Conservation (phyloP, 306 rosid genomes). For the Vigna unguiculata region DNA sequence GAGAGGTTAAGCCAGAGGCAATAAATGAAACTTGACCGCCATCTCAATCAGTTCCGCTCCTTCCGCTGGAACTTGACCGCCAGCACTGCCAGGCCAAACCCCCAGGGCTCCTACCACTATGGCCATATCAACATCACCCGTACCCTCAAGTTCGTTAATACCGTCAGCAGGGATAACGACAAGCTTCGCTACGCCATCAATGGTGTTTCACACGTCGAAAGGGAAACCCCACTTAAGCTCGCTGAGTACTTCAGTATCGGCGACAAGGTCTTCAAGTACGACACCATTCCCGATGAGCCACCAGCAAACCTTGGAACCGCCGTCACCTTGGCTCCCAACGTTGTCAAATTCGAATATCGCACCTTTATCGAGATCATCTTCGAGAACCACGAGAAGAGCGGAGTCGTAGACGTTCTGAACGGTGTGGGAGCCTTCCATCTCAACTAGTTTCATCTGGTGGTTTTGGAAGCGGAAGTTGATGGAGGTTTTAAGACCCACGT, state of each 20-base stretch:
- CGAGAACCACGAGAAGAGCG: too few relatives aligned
- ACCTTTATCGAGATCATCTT: too few relatives aligned
- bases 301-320: not conserved
- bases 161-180: slow-evolving; percentile 46
- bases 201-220: slow-evolving; percentile 68
- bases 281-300: slow-evolving; percentile 50
- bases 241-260: slow-evolving; percentile 66
- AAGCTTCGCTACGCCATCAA: slow-evolving; percentile 79
- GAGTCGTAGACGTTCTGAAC: too few relatives aligned
- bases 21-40: too few relatives aligned
- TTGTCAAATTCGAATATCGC: slow-evolving; percentile 54
- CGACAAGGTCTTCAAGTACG: slow-evolving; percentile 60
- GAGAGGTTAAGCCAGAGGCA: too few relatives aligned
- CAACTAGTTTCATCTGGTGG: slow-evolving; percentile 65
- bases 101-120: slow-evolving; percentile 89
- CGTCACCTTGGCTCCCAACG: slow-evolving; percentile 46
- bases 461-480: slow-evolving; percentile 81
- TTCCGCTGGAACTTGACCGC: too few relatives aligned
- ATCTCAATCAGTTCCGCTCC: too few relatives aligned
- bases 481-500: slow-evolving; percentile 68
- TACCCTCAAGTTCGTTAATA: slow-evolving; percentile 67
- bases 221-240: slow-evolving; percentile 74
- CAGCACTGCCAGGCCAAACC: slow-evolving; percentile 92
- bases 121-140: slow-evolving; percentile 77
- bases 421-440: too few relatives aligned